Percentiles rank a stretch among this genome's conserved stretches.
These are phyloP conservation scores for Hypoxylon sp. DNA, from an alignment of 2,329 filamentous ascomycete genomes.

Conservation along the genomic window DNA sequence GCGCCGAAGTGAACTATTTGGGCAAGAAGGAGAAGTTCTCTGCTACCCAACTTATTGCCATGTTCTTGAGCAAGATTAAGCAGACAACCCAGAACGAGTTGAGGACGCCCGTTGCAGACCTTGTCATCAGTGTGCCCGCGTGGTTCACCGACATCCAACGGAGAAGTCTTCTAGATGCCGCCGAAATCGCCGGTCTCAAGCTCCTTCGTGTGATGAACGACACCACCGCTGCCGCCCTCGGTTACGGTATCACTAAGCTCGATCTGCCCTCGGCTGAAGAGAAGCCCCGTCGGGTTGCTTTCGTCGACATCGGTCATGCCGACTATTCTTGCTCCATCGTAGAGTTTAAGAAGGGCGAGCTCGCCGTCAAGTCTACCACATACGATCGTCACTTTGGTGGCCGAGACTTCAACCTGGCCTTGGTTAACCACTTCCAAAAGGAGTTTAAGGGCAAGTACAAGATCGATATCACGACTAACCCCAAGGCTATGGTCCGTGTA, in stretches of 20 bases:
- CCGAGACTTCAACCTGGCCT: constrained; percentile 93
- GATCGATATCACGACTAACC: constrained; percentile 91
- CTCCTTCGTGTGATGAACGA: constrained; percentile 96
- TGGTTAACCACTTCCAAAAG: constrained; percentile 92
- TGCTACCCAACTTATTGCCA: constrained; percentile 91
- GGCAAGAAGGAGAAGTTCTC: constrained; percentile 96
- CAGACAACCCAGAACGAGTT: constrained; percentile 86
- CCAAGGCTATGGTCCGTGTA: constrained; percentile 88
- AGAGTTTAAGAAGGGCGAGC: constrained; percentile 96
- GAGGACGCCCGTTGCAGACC: constrained; percentile 88
- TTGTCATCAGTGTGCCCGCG: constrained; percentile 92
- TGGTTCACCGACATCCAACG: constrained; percentile 98
- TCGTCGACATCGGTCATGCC: constrained; percentile 95
- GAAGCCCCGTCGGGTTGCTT: constrained; percentile 88
- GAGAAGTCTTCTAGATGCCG: constrained; percentile 85
- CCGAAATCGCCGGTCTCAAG: constrained; percentile 93
- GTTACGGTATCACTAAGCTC: constrained; percentile 97
- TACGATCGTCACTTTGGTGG: constrained; percentile 97
- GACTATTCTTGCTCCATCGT: constrained; percentile 95
- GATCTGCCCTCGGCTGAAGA: constrained; percentile 87
- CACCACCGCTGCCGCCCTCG: constrained; percentile 93
- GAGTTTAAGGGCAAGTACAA: constrained; percentile 99
- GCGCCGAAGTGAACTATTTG: constrained; percentile 90
- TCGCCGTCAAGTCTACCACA: constrained; percentile 89
- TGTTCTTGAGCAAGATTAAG: constrained; percentile 96